Conservation (phyloP, 495 filamentous ascomycete species). For the Clavariopsis aquatica region DNA sequence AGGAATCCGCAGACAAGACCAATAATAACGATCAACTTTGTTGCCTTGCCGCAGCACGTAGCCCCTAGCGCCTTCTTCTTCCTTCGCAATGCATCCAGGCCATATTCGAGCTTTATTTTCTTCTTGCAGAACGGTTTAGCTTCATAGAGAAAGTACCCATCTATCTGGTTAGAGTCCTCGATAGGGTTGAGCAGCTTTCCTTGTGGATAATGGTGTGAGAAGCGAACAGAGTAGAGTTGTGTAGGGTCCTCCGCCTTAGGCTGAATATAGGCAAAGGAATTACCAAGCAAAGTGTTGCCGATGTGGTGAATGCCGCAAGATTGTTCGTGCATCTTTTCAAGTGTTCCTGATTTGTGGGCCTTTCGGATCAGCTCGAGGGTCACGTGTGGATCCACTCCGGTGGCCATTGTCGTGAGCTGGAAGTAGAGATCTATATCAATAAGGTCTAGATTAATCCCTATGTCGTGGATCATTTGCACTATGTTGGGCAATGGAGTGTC, state of each 20-base stretch:
- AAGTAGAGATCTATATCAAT: neutral
- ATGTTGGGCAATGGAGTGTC: neutral
- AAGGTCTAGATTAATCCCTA: neutral
- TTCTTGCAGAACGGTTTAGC: neutral
- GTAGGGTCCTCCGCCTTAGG: neutral
- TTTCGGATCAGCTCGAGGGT: neutral
- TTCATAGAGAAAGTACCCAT: neutral
- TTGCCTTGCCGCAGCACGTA: neutral
- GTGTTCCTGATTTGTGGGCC: neutral
- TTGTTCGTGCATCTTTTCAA: neutral
- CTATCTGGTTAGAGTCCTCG: neutral
- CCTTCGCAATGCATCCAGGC: neutral
- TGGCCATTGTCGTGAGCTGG: neutral
- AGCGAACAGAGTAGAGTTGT: neutral
- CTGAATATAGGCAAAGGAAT: neutral
- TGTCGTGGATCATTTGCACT: neutral
- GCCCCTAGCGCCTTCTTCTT: neutral
- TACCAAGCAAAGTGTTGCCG: neutral
- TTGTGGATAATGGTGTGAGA: neutral
- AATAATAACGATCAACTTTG: neutral
- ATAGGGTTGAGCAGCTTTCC: conserved; percentile 3
- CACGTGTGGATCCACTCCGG: neutral
- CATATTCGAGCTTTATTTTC: neutral
- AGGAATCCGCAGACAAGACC: neutral
- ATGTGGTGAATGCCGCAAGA: neutral